Conservation (phyloP, 1,284 basidiomycete genomes). For the Papiliotrema nemorosa region DNA sequence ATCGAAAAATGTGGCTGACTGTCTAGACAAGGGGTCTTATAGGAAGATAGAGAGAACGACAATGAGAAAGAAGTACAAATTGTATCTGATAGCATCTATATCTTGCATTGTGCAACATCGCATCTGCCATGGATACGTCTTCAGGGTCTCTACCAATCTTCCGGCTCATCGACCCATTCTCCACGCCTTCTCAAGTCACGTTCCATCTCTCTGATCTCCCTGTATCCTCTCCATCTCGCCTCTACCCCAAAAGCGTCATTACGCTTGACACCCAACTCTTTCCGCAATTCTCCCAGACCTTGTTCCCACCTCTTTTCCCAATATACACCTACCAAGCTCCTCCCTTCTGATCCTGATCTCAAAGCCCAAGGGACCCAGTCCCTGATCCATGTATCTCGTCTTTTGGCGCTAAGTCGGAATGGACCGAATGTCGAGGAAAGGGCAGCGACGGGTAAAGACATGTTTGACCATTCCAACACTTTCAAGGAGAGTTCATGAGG, state of each 20-base stretch:
- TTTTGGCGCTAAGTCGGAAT: constrained; percentile 36
- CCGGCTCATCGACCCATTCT: constrained; percentile 49
- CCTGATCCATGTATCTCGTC: constrained; percentile 37
- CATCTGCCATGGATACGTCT: not conserved
- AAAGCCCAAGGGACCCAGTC: constrained; percentile 92
- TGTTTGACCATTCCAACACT: constrained; percentile 89
- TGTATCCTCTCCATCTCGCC: constrained; percentile 48
- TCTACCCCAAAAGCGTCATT: constrained; percentile 37
- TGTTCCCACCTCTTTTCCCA: constrained; percentile 96
- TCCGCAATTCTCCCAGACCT: constrained; percentile 48
- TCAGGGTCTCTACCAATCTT: constrained; percentile 35
- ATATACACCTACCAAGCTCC: constrained; percentile 81
- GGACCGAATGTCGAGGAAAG: constrained; percentile 73
- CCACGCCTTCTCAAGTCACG: constrained; percentile 40
- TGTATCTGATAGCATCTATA: constrained; percentile 1
- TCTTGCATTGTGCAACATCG: not conserved
- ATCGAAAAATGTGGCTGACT: not conserved
- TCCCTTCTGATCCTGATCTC: constrained; percentile 66
- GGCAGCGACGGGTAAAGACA: constrained; percentile 82
- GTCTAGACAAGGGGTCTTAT: constrained; percentile 17
- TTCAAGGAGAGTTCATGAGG: constrained; percentile 95
- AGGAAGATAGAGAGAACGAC: not conserved
- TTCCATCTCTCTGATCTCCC: constrained; percentile 46
- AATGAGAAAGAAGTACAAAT: not conserved
- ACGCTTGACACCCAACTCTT: constrained; percentile 29